phyloP scores from a whole-genome alignment of 495 filamentous ascomycete genomes.

The Acidiella bohemica region DNA sequence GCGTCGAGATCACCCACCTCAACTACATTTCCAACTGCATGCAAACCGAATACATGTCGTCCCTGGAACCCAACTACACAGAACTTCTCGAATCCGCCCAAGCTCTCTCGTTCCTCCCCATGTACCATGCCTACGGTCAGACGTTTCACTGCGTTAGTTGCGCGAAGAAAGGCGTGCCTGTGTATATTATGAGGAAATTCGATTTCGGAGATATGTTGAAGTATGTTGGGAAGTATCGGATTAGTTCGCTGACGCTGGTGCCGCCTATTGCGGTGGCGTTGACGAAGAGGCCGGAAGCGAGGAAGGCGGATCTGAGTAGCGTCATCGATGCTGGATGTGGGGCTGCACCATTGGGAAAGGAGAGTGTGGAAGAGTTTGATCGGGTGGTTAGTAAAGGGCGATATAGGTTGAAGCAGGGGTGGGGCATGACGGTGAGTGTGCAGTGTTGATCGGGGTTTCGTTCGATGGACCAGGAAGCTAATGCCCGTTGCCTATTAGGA shows the following conservation, averaged over 20 bases:
- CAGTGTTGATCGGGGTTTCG: too few species aligned
- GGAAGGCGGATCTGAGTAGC: constrained; percentile 54
- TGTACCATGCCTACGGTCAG: constrained; percentile 56
- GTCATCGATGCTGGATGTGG: constrained; percentile 45
- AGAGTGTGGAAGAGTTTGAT: constrained; percentile 46
- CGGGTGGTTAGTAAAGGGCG: constrained; percentile 42
- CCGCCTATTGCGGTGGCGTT: constrained; percentile 63
- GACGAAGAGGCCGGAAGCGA: constrained; percentile 52
- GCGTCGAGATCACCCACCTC: constrained; percentile 63
- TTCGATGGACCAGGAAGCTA: too few species aligned
- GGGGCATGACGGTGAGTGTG: constrained; percentile 53
- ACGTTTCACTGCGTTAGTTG: constrained; percentile 35
- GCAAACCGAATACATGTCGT: constrained; percentile 37
- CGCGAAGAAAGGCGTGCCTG: constrained; percentile 27
- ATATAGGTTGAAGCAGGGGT: constrained; percentile 56
- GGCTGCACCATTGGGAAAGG: constrained; percentile 35
- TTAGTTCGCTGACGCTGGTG: constrained; percentile 47
- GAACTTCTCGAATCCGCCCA: constrained; percentile 24
- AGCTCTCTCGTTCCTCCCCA: constrained; percentile 53
- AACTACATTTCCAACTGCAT: constrained; percentile 57
- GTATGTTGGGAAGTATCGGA: constrained; percentile 51
- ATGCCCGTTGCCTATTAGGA: too few species aligned
- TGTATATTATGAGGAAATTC: constrained; percentile 64
- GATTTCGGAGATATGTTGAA: constrained; percentile 58
- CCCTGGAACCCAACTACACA: constrained; percentile 33